phyloP scores from a whole-genome alignment of 2,329 filamentous ascomycete genomes.

The Aspergillus ustus region DNA sequence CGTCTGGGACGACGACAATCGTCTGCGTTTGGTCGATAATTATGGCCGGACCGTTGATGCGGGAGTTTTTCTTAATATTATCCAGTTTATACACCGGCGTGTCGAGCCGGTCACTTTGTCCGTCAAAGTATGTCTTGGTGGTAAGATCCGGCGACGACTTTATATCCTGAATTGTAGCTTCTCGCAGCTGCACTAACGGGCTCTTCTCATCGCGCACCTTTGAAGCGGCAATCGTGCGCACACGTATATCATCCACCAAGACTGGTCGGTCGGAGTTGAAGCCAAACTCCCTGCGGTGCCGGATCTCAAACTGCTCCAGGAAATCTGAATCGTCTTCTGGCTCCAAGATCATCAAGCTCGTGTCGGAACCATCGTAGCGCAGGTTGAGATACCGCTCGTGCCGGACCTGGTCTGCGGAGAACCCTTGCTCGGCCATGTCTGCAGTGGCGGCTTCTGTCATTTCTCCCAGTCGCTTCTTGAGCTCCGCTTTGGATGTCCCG shows the following conservation, averaged over 20 bases:
- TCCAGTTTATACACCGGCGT: constrained; percentile 44
- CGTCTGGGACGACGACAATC: constrained; percentile 81
- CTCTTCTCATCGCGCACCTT: constrained; percentile 66
- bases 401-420: constrained; percentile 45
- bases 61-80: constrained; percentile 38
- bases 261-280: constrained; percentile 86
- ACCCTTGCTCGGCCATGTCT: constrained; percentile 51
- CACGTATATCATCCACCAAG: constrained; percentile 86
- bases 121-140: constrained; percentile 44
- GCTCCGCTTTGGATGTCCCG: constrained; percentile 42
- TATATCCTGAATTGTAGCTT: constrained; percentile 59
- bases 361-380: constrained; percentile 57
- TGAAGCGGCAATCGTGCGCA: constrained; percentile 76
- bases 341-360: constrained; percentile 56
- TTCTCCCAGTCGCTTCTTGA: constrained; percentile 75
- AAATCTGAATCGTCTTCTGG: constrained; percentile 81
- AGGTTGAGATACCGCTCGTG: constrained; percentile 54
- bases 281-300: constrained; percentile 90
- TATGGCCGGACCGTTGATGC: constrained; percentile 71
- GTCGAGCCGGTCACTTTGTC: constrained; percentile 33
- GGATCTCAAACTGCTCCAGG: constrained; percentile 77
- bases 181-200: constrained; percentile 69
- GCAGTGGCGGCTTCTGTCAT: constrained; percentile 66
- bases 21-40: constrained; percentile 78
- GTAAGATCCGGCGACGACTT: constrained; percentile 58